phyloP scores from a whole-genome alignment of 768 basidiomycete genomes.

The Boletus eberwhitei region DNA sequence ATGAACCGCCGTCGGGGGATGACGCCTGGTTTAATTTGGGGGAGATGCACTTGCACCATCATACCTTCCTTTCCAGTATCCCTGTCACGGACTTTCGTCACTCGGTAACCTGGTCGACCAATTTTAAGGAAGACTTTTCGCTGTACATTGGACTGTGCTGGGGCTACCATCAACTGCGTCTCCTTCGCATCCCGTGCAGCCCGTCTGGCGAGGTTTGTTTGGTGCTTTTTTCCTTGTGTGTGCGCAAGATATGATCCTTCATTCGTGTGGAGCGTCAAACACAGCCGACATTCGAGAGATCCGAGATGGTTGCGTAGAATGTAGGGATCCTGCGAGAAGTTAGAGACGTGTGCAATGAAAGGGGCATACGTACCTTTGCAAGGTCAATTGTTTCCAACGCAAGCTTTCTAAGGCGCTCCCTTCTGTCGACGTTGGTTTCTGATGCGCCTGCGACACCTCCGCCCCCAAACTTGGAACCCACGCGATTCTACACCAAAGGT shows the following conservation, averaged over 20 bases:
- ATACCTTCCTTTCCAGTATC: slow-evolving; percentile 92
- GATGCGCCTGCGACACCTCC: slow-evolving; percentile 94
- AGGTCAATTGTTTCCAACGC: slow-evolving; percentile 97
- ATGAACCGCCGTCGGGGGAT: slow-evolving; percentile 88
- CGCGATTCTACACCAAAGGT: slow-evolving; percentile 68
- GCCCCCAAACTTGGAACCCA: slow-evolving; percentile 93
- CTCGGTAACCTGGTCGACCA: slow-evolving; percentile 90
- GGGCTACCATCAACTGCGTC: slow-evolving; percentile 84
- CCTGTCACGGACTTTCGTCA: slow-evolving; percentile 93
- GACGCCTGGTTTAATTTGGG: slow-evolving; percentile 86
- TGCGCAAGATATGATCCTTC: slow-evolving; percentile 99
- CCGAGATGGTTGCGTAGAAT: slow-evolving; percentile 98
- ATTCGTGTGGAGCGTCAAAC: slow-evolving; percentile 97
- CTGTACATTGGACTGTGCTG: slow-evolving; percentile 72
- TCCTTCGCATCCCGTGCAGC: slow-evolving; percentile 98
- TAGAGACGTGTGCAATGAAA: slow-evolving; percentile 1
- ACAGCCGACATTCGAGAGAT: slow-evolving; percentile 96
- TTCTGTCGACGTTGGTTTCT: slow-evolving; percentile 92
- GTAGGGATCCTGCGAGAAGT: slow-evolving; percentile 76
- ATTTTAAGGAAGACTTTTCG: slow-evolving; percentile 97
- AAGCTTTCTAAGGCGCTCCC: slow-evolving; percentile 92
- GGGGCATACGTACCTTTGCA: slow-evolving; percentile 65
- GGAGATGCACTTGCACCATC: slow-evolving; percentile 95
- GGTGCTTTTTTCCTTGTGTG: slow-evolving; percentile 99
- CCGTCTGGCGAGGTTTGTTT: slow-evolving; percentile 94